phyloP scores from a whole-genome alignment of 164 flowering plant genomes.

The Macadamia integrifolia region DNA sequence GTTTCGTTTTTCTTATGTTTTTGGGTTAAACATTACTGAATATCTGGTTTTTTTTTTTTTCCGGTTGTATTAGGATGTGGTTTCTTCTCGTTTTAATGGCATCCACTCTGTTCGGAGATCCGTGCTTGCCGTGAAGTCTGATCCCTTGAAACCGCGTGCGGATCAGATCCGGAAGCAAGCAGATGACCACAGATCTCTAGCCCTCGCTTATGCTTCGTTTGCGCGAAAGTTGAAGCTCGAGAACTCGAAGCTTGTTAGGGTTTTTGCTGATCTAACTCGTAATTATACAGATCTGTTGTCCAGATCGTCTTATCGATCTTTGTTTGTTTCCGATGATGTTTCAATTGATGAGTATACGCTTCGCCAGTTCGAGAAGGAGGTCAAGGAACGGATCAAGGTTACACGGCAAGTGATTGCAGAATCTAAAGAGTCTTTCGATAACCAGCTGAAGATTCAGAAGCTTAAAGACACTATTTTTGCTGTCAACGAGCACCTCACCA shows the following conservation, averaged over 20 bases:
- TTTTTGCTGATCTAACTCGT: conserved; percentile 45
- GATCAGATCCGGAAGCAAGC: conserved; percentile 61
- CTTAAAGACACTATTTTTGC: not conserved
- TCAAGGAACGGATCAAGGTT: not conserved
- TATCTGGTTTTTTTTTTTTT: not conserved
- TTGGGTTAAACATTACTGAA: not conserved
- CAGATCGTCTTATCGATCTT: conserved; percentile 29
- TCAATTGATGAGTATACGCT: not conserved
- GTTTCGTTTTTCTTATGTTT: not conserved
- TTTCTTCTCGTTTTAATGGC: not conserved
- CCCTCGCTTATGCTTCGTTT: conserved; percentile 40
- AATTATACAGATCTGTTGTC: conserved; percentile 39
- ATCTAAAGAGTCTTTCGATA: not conserved
- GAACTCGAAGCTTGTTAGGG: conserved; percentile 38
- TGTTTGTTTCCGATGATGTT: conserved; percentile 2
- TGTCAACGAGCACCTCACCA: not conserved
- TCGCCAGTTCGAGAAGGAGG: not conserved
- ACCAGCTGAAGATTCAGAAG: not conserved
- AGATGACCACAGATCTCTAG: conserved; percentile 42
- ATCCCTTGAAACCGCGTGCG: conserved; percentile 49
- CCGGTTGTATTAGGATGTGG: not conserved
- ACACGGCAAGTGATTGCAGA: not conserved
- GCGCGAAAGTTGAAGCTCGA: conserved; percentile 55
- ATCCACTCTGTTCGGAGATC: conserved; percentile 33
- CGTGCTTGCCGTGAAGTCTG: conserved; percentile 44